These are phyloP conservation scores for Aurinia saxatilis DNA, from an alignment of 345 rosid species.

Conservation along the genomic window DNA sequence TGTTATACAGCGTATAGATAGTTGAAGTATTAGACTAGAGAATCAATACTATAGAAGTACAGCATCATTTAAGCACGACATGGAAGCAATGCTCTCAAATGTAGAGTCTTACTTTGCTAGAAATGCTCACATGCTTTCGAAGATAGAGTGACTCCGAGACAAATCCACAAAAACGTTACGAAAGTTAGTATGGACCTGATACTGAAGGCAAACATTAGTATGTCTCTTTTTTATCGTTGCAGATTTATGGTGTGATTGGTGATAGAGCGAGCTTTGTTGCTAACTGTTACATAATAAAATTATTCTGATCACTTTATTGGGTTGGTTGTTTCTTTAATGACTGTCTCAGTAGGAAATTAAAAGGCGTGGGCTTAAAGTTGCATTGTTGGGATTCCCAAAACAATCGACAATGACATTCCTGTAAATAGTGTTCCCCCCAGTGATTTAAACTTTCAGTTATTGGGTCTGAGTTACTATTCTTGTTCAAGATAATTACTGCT, in stretches of 20 bases:
- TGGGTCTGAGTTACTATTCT: background rate
- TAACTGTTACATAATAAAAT: no score
- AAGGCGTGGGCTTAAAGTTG: constrained; percentile 65
- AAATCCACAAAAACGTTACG: constrained; percentile 42
- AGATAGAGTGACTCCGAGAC: constrained; percentile 54
- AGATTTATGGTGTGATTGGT: no score
- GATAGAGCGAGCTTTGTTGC: no score
- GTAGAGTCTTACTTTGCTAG: constrained; percentile 50
- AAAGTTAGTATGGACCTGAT: constrained; percentile 20
- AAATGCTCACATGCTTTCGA: constrained; percentile 32
- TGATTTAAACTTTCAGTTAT: background rate
- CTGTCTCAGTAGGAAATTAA: constrained; percentile 42
- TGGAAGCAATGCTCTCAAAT: constrained; percentile 58
- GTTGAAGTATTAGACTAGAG: no score
- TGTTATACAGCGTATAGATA: no score
- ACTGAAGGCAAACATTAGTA: background rate
- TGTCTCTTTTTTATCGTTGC: background rate
- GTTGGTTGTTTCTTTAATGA: background rate
- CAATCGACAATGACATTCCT: constrained; percentile 76
- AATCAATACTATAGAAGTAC: constrained; percentile 67
- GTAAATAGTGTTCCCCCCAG: constrained; percentile 14
- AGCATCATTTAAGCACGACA: constrained; percentile 65
- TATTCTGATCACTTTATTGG: background rate
- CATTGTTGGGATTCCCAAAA: constrained; percentile 67
- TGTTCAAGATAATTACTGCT: background rate